These are phyloP conservation scores for Fragilaria crotonensis DNA, from an alignment of 108 stramenopile species.

Conservation along the genomic window DNA sequence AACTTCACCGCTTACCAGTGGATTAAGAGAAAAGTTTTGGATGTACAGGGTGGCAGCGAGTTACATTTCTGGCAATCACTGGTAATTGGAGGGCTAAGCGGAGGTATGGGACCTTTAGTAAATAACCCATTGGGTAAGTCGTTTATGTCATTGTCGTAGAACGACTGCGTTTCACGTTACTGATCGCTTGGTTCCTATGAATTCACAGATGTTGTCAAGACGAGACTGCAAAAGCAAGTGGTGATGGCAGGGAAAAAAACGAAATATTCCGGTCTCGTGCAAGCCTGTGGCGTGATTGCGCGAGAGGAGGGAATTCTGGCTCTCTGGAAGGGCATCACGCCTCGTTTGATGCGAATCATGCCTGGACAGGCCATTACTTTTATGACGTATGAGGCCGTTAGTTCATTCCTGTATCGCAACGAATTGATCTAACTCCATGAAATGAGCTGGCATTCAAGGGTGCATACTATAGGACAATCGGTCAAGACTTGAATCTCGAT, in stretches of 20 bases:
- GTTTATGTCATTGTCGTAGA: no score
- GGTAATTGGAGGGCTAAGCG: conserved; percentile 87
- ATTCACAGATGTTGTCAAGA: conserved; percentile 87
- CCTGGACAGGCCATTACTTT: conserved; percentile 98
- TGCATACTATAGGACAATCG: no score
- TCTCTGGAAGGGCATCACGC: conserved; percentile 96
- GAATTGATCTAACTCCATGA: background rate
- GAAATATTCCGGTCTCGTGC: conserved; percentile 81
- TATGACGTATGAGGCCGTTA: conserved; percentile 88
- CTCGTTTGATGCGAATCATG: conserved; percentile 90
- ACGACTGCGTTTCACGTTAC: background rate
- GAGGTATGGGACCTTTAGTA: conserved; percentile 89
- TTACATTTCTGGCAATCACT: conserved; percentile 85
- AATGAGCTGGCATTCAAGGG: no score
- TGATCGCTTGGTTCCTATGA: no score
- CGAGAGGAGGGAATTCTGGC: conserved; percentile 89
- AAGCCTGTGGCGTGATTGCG: conserved; percentile 75
- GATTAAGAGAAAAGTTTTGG: conserved; percentile 45
- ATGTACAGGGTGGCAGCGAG: conserved; percentile 25
- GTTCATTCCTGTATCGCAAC: background rate
- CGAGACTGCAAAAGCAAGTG: conserved; percentile 94
- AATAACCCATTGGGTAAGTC: conserved; percentile 80
- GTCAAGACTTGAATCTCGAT: no score
- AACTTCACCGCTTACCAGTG: conserved; percentile 92
- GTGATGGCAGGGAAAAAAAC: conserved; percentile 60